Evolutionary conservation across 768 basidiomycete species (phyloP).

Genomic region (Trametes villosa): DNA sequence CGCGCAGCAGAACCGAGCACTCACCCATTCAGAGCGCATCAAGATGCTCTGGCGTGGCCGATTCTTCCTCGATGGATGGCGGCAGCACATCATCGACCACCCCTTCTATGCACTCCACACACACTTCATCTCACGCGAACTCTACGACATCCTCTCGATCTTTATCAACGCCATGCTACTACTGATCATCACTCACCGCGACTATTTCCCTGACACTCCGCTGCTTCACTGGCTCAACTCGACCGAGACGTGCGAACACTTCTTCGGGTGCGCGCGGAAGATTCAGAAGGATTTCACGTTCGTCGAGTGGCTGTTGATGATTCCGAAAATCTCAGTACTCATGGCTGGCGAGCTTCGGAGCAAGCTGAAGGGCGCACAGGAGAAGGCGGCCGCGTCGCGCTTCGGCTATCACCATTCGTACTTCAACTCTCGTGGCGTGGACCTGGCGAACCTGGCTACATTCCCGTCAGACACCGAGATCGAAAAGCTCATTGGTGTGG

Average conservation of each 20-base stretch:
- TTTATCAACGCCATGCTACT: constrained; percentile 3
- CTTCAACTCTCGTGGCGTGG: constrained; percentile 4
- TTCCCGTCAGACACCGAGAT: constrained; percentile 8
- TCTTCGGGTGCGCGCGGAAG: constrained; percentile 2
- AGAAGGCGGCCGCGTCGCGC: not conserved
- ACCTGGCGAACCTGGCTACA: not conserved
- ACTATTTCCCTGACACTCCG: constrained; percentile 28
- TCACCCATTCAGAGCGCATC: constrained; percentile 25
- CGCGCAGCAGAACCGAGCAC: constrained; percentile 28
- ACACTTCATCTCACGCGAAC: constrained; percentile 1
- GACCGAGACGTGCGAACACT: constrained; percentile 5
- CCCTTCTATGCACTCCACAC: constrained; percentile 11
- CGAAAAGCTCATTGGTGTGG: not conserved
- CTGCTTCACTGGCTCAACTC: constrained; percentile 22
- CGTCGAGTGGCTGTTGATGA: constrained; percentile 4
- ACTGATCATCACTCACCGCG: constrained; percentile 34
- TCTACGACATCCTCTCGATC: constrained; percentile 3
- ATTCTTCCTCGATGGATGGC: constrained; percentile 29
- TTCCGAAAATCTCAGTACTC: not conserved
- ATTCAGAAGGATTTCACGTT: constrained; percentile 7
- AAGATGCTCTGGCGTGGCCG: constrained; percentile 25
- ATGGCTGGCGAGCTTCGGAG: not conserved
- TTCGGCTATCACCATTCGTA: constrained; percentile 11
- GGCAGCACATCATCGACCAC: constrained; percentile 24
- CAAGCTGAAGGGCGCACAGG: not conserved